Evolutionary conservation across 805 yeast species (phyloP).

Genomic region (Barnettozyma populi): DNA sequence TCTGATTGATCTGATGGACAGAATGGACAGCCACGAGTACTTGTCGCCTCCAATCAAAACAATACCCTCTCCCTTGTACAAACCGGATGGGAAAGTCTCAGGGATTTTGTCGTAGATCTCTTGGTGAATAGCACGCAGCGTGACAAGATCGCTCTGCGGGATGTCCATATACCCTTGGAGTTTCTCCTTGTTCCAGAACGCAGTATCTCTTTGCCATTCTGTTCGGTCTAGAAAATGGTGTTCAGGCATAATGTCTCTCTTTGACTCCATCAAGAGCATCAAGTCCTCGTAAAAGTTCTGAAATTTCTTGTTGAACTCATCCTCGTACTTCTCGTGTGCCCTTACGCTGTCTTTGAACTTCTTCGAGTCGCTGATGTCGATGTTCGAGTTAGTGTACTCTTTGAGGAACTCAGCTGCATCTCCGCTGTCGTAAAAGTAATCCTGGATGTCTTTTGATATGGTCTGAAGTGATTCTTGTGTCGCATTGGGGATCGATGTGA

Average conservation of each 20-base stretch:
- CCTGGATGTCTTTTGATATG: neutral
- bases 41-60: conserved; percentile 46
- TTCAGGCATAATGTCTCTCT: conserved; percentile 14
- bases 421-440: conserved; percentile 3
- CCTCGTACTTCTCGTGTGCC: conserved; percentile 7
- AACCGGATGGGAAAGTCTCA: conserved; percentile 2
- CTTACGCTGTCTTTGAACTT: conserved; percentile 3
- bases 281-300: conserved; percentile 16
- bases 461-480: neutral
- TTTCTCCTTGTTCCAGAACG: conserved; percentile 36
- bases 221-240: conserved; percentile 22
- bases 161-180: conserved; percentile 9
- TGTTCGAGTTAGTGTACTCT: conserved; percentile 6
- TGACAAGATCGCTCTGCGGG: conserved; percentile 1
- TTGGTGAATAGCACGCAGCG: conserved; percentile 3
- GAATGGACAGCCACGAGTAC: conserved; percentile 47
- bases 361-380: conserved; percentile 6
- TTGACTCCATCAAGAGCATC: conserved; percentile 10
- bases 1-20: conserved; percentile 44
- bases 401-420: conserved; percentile 4
- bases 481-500: conserved; percentile 4
- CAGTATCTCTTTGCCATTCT: conserved; percentile 41
- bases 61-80: conserved; percentile 17
- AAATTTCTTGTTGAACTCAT: conserved; percentile 4
- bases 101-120: conserved; percentile 7